Base-by-base conservation (phyloP, 352 stramenopile species). In the Globisporangium carolinianum region DNA sequence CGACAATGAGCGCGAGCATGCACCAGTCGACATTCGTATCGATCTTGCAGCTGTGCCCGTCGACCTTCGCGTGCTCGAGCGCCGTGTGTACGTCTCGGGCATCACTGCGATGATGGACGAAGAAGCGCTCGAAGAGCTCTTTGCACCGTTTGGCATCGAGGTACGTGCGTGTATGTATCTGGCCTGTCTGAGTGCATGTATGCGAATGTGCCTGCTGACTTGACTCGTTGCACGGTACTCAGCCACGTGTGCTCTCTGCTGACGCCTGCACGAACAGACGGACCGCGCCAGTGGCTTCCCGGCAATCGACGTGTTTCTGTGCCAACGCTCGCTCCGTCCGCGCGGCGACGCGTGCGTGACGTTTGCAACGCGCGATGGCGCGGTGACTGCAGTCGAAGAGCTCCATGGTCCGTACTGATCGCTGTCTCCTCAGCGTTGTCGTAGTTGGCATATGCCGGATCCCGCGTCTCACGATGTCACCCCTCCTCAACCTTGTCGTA, bases 11-110 rank as follows among this genome's bases (percentile, higher is more conserved):
- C 50, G 36, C 46, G 15, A 56, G 3, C 24, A 32, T 32, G 24
- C 24, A 32, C 24, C 24, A 32, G 24, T 32, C 24, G 75, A 89
- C n/a, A 86, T 87, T 65, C 74, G 76, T 6, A 69, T 77, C 46
- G 63, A 83, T 37, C 53, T 89, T 15, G 60, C 67, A 9, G 69
- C 35, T 37, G 57, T 90, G 5, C 18, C 57, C 14, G 61, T 87
- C 3, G 68, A 90, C 53, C 63, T 71, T 42, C 53, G 60, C 11
- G 39, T 76, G 11, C 63, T 79, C 43, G 51, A 61, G 37, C 75
- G 67, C 6, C 72, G 72, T 14, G 67, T 90, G 18, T 90, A 90
- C 53, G 75, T 87, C 18, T 74, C 69, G 6, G 78, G 76, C 5
- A 57, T 90, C 15, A 79, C 78, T 15, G 72, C 65, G 4, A 68